Base-by-base conservation (phyloP, 1,139 yeast species). In the Diutina pseudorugosa region DNA sequence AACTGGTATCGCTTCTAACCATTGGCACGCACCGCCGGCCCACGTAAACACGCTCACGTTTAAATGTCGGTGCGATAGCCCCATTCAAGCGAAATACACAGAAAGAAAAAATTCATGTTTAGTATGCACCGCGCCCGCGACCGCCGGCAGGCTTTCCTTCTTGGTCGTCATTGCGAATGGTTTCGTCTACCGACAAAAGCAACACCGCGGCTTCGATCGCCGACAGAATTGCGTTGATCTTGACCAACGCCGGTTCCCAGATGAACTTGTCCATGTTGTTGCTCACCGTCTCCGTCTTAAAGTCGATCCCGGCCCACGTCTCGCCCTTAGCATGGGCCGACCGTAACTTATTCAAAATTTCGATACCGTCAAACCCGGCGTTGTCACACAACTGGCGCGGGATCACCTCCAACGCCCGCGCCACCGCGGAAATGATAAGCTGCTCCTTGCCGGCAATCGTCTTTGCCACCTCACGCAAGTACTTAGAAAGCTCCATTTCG, bases 201-300 rank as follows among this genome's bases (percentile, higher is more conserved):
- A 93, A 74, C 55, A 89, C 85, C 8, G 98, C 96, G 43, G 98
- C 98, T 68, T 93, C 99, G n/a, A 96, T 85, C 25, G 99, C 98
- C 60, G 95, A 84, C 64, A 83, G 85, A 57, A 94, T 72, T n/a
- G 98, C 97, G 66, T 93, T 94, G 58, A 83, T 80, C 71, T 93
- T 93, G 52, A 93, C 96, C 62, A 93, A 77, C 43, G 97, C 84
- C 4, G 99, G 99, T 68, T 93, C 99, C 99, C 99, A 93, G 56
- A 93, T 95, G 64, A 89, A 93, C 57, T 77, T 80, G 55, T 80
- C 83, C 75, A 90, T 81, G 66, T 90, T 93, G 69, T 93, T 84
- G 51, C 93, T 91, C 57, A 91, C 85, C 49, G 76, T 68, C 65
- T 90, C 98, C 57, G 80, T 78, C 57, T 82, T 87, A 72, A 93